Evolutionary conservation across 139 green algal species (phyloP).

Genomic region (Edaphochlamys debaryana): DNA sequence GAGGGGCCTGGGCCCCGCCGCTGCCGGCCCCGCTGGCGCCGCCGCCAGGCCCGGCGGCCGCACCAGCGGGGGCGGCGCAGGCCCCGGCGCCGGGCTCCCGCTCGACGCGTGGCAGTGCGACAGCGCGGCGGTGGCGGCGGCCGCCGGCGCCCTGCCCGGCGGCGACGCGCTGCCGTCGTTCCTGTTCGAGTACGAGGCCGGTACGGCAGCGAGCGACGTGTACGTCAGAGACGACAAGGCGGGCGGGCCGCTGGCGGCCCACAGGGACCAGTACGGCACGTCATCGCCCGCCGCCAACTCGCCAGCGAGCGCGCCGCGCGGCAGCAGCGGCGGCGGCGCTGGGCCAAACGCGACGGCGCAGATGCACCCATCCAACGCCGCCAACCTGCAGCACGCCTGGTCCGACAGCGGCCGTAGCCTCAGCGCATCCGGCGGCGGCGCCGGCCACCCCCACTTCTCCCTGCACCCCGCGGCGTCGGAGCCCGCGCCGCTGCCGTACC

Average conservation of each 20-base stretch:
- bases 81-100: background rate
- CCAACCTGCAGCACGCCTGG: slow-evolving; percentile 28
- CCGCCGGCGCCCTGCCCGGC: background rate
- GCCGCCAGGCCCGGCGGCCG: too few relatives aligned
- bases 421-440: too few relatives aligned
- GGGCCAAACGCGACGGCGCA: too few relatives aligned
- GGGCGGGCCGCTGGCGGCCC: background rate
- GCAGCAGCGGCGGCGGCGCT: background rate
- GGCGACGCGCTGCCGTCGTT: slow-evolving; percentile 40
- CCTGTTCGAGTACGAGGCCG: slow-evolving; percentile 53
- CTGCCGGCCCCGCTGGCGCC: too few relatives aligned
- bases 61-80: background rate
- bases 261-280: slow-evolving; percentile 14
- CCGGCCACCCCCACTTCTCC: background rate
- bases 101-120: slow-evolving; percentile 2
- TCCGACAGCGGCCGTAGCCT: background rate
- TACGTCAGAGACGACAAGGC: background rate
- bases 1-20: background rate
- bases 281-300: too few relatives aligned
- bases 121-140: background rate
- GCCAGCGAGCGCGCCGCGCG: background rate
- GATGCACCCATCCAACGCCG: too few relatives aligned
- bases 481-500: slow-evolving; percentile 8
- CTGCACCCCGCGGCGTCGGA: slow-evolving; percentile 16
- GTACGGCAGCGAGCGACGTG: background rate